These are phyloP conservation scores for Phoma sp. DNA, from an alignment of 2,329 filamentous ascomycete genomes.

Conservation along the genomic window DNA sequence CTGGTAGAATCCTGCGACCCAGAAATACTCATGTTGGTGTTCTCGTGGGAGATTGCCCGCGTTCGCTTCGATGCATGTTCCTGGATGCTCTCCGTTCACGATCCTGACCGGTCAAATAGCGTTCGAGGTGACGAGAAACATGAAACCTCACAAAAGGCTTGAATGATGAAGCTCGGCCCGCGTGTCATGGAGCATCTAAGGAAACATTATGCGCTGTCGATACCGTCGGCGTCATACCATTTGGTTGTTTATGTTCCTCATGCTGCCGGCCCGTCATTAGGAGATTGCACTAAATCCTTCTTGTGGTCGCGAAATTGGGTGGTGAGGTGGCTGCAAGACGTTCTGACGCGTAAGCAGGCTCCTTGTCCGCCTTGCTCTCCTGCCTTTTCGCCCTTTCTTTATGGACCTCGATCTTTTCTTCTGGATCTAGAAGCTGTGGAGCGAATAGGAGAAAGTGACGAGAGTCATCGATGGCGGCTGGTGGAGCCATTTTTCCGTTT, in stretches of 20 bases:
- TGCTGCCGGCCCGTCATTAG: not conserved
- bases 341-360: not conserved
- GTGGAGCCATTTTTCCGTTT: conserved; percentile 5
- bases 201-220: conserved; percentile 34
- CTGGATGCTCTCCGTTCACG: conserved; percentile 18
- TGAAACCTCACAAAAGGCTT: conserved; percentile 29
- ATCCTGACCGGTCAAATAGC: conserved; percentile 25
- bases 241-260: not conserved
- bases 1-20: conserved; percentile 27
- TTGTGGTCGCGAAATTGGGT: conserved; percentile 10
- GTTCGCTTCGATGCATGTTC: conserved; percentile 31
- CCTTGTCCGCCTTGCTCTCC: not conserved
- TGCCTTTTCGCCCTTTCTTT: not conserved
- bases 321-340: conserved; percentile 7
- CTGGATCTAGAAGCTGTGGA: conserved; percentile 15
- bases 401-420: conserved; percentile 12
- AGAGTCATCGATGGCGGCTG: conserved; percentile 1
- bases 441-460: not conserved
- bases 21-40: conserved; percentile 26
- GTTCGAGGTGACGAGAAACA: conserved; percentile 18
- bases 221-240: conserved; percentile 5
- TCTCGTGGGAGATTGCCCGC: conserved; percentile 25
- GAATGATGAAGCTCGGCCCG: conserved; percentile 12
- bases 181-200: conserved; percentile 28
- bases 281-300: conserved; percentile 13